Evolutionary conservation across 768 basidiomycete genomes (phyloP).

Genomic region (Leccinum variicolor): DNA sequence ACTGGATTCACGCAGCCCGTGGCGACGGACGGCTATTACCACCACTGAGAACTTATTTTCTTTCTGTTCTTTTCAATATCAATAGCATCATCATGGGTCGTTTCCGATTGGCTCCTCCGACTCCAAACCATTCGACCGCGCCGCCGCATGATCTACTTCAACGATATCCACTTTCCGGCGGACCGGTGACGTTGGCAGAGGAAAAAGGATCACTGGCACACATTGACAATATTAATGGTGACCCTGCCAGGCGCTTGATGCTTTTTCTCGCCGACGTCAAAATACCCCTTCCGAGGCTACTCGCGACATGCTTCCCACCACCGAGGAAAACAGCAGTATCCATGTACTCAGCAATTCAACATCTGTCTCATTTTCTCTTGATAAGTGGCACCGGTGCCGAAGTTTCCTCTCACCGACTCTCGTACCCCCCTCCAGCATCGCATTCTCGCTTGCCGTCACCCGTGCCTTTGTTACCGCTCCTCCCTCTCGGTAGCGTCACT

Average conservation of each 20-base stretch:
- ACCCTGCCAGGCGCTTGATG: not conserved
- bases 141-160: too few relatives aligned
- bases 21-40: too few relatives aligned
- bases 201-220: not conserved
- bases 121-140: not conserved
- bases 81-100: too few relatives aligned
- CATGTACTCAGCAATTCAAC: not conserved
- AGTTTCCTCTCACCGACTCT: not conserved
- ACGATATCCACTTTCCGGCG: not conserved
- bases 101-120: not conserved
- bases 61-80: too few relatives aligned
- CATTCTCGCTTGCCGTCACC: not conserved
- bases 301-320: not conserved
- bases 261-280: not conserved
- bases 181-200: not conserved
- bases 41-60: too few relatives aligned
- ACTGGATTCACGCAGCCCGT: too few relatives aligned
- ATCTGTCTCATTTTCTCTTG: too few relatives aligned
- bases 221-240: not conserved
- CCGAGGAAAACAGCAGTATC: not conserved
- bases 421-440: not conserved
- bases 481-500: not conserved
- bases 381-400: not conserved
- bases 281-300: not conserved
- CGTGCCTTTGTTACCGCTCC: not conserved